These are phyloP conservation scores for Penicillium coprophilum DNA, from an alignment of 495 filamentous ascomycete species.

Conservation along the genomic window DNA sequence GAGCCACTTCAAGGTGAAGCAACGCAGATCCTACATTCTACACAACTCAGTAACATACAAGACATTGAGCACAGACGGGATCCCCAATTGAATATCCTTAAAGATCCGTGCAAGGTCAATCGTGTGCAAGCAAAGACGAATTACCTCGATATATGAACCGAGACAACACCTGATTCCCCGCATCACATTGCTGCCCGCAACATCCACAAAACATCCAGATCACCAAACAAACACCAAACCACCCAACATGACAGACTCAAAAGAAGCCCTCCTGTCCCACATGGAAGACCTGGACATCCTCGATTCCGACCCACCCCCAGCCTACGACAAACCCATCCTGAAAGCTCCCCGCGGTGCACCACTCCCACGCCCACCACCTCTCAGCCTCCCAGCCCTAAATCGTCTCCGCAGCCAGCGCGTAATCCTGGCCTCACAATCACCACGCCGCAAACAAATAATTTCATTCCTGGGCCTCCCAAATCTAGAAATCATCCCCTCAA, in stretches of 20 bases:
- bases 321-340: conserved; percentile 31
- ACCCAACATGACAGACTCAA: conserved; percentile 35
- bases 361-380: conserved; percentile 58
- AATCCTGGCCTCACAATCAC: conserved; percentile 85
- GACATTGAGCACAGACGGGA: not conserved
- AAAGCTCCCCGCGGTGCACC: conserved; percentile 26
- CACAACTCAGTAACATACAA: not conserved
- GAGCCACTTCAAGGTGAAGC: not conserved
- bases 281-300: conserved; percentile 11
- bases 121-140: not conserved
- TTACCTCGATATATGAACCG: not conserved
- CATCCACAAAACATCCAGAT: conserved; percentile 5
- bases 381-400: conserved; percentile 75
- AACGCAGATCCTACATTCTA: not conserved
- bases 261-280: conserved; percentile 32
- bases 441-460: conserved; percentile 78
- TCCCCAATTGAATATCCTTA: not conserved
- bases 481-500: conserved; percentile 81
- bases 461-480: conserved; percentile 67
- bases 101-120: not conserved
- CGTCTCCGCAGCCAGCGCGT: conserved; percentile 69
- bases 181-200: conserved; percentile 10
- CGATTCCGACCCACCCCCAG: conserved; percentile 34
- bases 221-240: conserved; percentile 3
- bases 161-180: not conserved